Base-by-base conservation (phyloP, 768 basidiomycete genomes). In the Peribolospora baueri region DNA sequence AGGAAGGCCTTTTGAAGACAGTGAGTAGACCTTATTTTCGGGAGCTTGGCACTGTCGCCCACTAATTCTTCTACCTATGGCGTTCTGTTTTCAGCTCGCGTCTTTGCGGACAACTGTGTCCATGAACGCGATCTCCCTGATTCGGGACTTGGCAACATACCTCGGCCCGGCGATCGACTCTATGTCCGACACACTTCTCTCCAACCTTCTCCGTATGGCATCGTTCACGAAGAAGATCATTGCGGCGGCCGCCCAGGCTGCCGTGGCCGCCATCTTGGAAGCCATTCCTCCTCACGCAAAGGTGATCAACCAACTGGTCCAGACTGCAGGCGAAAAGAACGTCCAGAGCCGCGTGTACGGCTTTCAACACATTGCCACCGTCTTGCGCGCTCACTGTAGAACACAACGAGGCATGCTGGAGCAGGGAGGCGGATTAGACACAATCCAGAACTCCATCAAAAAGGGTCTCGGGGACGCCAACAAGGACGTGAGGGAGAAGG, bases 81-180 rank as follows among this genome's bases (percentile, higher is more conserved):
- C 45, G 57, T 5, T 59, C 0, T 42, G 39, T n/a, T n/a, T 37
- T 9, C 62, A 95, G 90, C 73, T 93, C 37, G 72, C 73, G 41
- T 91, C 85, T 69, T 70, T 98, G 57, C 78, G 93, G 46, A 98
- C 93, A 25, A 95, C 90, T 0, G 81, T 97, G 50, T 73, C 86
- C 5, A 70, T 74, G 7, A 81, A 82, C 57, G 80, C 87, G 7
- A 82, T 82, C 59, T 71, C 74, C 1, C 73, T 93, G 51, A 84
- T 91, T 63, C 61, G 66, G 47, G 87, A 93, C 60, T 72, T 97
- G 45, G 77, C 79, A 42, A 59, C 68, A 40, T 70, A 76, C 11
- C 75, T 97, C 40, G 78, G 78, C 48, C 61, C 75, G 7, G 66
- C 72, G 11, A 69, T 95, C 49, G 90, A 97, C 64, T 79, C 79